Percentiles rank a stretch among this genome's conserved stretches.
Conservation (phyloP, 2,329 filamentous ascomycete species). For the Aschersonia sp. region DNA sequence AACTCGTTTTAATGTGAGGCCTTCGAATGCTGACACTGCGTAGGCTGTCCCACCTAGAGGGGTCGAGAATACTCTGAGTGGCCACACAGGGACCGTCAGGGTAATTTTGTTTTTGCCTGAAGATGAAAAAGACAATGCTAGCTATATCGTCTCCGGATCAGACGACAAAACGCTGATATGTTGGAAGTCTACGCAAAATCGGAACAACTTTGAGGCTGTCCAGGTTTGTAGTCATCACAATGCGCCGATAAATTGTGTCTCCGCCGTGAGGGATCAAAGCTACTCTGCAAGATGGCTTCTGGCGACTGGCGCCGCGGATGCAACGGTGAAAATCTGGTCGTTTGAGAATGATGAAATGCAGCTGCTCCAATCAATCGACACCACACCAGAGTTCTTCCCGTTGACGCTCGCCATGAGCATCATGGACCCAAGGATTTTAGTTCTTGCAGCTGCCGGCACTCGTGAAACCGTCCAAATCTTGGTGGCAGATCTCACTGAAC, state of each 20-base stretch:
- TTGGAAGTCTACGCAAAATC: slow-evolving; percentile 37
- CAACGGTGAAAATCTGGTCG: slow-evolving; percentile 56
- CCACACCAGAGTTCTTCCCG: slow-evolving; percentile 70
- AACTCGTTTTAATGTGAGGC: no score
- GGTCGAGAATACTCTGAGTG: slow-evolving; percentile 51
- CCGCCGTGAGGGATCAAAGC: slow-evolving; percentile 21
- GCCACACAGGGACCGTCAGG: slow-evolving; percentile 70
- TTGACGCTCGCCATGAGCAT: slow-evolving; percentile 56
- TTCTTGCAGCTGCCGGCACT: slow-evolving; percentile 80
- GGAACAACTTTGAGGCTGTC: slow-evolving; percentile 21
- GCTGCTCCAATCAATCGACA: slow-evolving; percentile 56
- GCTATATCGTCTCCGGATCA: slow-evolving; percentile 62
- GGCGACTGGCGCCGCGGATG: slow-evolving; percentile 71
- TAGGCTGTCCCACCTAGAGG: slow-evolving; percentile 33
- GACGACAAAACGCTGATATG: slow-evolving; percentile 66
- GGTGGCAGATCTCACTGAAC: slow-evolving; percentile 32
- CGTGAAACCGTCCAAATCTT: slow-evolving; percentile 71
- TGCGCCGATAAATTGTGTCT: slow-evolving; percentile 61
- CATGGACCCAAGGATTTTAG: slow-evolving; percentile 39
- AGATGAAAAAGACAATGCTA: slow-evolving; percentile 26
- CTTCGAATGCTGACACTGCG: neutral
- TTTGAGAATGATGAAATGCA: slow-evolving; percentile 33
- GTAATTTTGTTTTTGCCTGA: slow-evolving; percentile 63
- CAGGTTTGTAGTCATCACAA: slow-evolving; percentile 49
- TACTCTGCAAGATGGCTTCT: slow-evolving; percentile 32